Base-by-base conservation (phyloP, 1,139 yeast species). In the Geotrichum carabidarum region DNA sequence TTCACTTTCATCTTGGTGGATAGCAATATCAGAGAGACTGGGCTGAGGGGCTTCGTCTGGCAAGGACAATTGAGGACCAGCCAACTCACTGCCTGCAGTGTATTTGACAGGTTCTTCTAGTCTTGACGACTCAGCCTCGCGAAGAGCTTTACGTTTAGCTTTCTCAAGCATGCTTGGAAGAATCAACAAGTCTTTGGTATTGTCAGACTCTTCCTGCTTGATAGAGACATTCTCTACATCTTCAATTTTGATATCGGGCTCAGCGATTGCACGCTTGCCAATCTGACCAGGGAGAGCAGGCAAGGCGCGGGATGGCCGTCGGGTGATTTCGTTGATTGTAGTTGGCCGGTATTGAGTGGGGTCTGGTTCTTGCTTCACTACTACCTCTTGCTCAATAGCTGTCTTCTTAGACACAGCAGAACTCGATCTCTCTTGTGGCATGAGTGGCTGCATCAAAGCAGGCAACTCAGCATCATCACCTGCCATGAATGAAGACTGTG, bases 391-490 rank as follows among this genome's bases (percentile, higher is more conserved):
- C 12, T 44, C 37, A 5, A 12, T 14, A 14, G 47, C 30, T 32
- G 12, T 8, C 12, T 44, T 22, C 8, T 9, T 6, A 9, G 27
- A 15, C 5, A 37, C 17, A 14, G 15, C 15, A 37, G 40, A n/a
- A 17, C 40, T 37, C n/a, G 40, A 9, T 37, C 15, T 17, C 8
- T n/a, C 18, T n/a, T 3, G n/a, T n/a, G 15, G n/a, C n/a, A 32
- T 32, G 15, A 34, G 12, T 5, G 22, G 35, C 35, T 43, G 43
- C 12, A 18, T 6, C 6, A 32, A 4, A 44, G 22, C n/a, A 3
- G 38, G 38, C 12, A 35, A 17, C 17, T 36, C 49, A 12, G 32
- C 9, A 9, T 45, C 49, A 11, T 45, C 49, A 18, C 41, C 41
- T 7, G 37, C 17, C 2, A 32, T 30, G 22, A 45, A 45, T 8